Base-by-base conservation (phyloP, 805 yeast species). In the Scheffersomyces spartinae region DNA sequence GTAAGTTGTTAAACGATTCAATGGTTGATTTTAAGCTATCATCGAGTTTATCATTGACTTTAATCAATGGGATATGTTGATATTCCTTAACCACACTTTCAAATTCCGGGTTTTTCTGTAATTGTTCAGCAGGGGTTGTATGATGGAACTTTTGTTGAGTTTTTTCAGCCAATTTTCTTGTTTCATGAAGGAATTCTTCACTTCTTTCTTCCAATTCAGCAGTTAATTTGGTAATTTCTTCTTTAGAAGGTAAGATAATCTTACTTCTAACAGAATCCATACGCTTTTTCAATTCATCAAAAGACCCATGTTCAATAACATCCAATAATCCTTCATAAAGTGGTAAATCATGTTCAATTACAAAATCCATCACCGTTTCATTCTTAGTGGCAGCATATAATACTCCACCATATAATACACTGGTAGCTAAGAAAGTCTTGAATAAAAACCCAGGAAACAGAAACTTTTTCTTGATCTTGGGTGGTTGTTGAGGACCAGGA, bases 311-410 rank as follows among this genome's bases (percentile, higher is more conserved):
- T 35, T 59, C 65, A 22, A 55, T 47, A 19, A 52, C 23, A 23
- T 58, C 58, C 28, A 60, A 39, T 23, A 57, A 34, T 35, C 55
- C 59, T 32, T 60, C 67, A 30, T 54, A 44, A 40, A 54, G 57
- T 9, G 67, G 67, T 32, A 55, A 49, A 29, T 58, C 55, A 26
- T 56, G 39, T 37, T 59, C 65, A 29, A 57, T 52, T 20, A 60
- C 61, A 33, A 57, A 57, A 38, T 59, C 64, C 59, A 58, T 47
- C 9, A 59, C 64, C 26, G 43, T 46, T 25, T 60, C 65, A 35
- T 49, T 58, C 37, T 57, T 60, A 29, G 65, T 57, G 26, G 65
- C 64, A 20, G 35, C 52, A 29, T 36, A 60, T 32, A 59, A 41
- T 9, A 61, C 48, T 13, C 56, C 55, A 2, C 64, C 67, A 30